Evolutionary conservation across 192 early-diverging fungal genomes (phyloP).

Genomic region (Thamnidium elegans): DNA sequence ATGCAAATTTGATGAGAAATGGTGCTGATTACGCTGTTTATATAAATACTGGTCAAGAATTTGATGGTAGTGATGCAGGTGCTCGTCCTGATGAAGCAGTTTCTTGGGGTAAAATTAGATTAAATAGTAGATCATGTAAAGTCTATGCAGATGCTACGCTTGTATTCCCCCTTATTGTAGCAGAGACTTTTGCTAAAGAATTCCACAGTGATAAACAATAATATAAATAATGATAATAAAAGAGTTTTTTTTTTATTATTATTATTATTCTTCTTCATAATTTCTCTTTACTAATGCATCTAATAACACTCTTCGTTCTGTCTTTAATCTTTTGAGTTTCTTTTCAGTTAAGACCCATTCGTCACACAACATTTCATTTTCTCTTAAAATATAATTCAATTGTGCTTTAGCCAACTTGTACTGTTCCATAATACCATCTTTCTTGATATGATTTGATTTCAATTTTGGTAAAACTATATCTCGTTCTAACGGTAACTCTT

Average conservation of each 20-base stretch:
- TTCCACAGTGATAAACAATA: background rate
- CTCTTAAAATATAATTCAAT: slow-evolving; percentile 40
- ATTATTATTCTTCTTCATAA: no score
- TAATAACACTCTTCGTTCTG: slow-evolving; percentile 41
- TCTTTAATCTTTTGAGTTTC: slow-evolving; percentile 37
- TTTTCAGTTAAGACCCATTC: slow-evolving; percentile 35
- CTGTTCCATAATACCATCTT: slow-evolving; percentile 10
- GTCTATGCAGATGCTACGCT: slow-evolving; percentile 91
- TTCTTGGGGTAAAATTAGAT: slow-evolving; percentile 95
- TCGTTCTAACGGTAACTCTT: no score
- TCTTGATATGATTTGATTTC: slow-evolving; percentile 6
- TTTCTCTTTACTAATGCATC: slow-evolving; percentile 33
- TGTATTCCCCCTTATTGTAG: slow-evolving; percentile 92
- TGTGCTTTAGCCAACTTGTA: slow-evolving; percentile 42
- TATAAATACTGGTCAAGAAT: slow-evolving; percentile 97
- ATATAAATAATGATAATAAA: background rate
- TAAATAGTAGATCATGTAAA: slow-evolving; percentile 83
- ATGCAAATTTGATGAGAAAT: slow-evolving; percentile 98
- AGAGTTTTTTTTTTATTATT: background rate
- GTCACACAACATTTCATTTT: slow-evolving; percentile 45
- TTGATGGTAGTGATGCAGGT: slow-evolving; percentile 97
- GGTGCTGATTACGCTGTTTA: slow-evolving; percentile 96
- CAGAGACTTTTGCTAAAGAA: slow-evolving; percentile 88
- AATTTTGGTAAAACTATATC: background rate
- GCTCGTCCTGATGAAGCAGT: slow-evolving; percentile 97